phyloP scores from a whole-genome alignment of 1,284 basidiomycete genomes.

The Omphalotus olearius region DNA sequence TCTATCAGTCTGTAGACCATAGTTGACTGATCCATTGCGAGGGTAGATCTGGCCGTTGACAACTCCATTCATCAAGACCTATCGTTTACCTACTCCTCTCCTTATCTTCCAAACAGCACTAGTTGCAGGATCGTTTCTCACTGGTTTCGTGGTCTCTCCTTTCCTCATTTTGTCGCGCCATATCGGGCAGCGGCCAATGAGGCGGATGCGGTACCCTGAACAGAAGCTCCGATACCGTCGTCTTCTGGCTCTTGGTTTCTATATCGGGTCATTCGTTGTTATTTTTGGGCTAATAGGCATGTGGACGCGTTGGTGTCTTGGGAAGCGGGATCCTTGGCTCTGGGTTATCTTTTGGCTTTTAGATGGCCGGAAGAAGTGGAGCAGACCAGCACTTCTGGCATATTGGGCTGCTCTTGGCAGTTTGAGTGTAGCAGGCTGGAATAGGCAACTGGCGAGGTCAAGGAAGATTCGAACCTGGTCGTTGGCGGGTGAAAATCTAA shows the following conservation, averaged over 20 bases:
- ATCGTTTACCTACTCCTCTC: constrained; percentile 89
- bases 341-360: constrained; percentile 79
- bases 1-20: neutral
- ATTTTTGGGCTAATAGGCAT: constrained; percentile 85
- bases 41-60: constrained; percentile 73
- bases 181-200: constrained; percentile 87
- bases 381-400: constrained; percentile 70
- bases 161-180: constrained; percentile 90
- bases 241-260: constrained; percentile 85
- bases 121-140: constrained; percentile 88
- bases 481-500: constrained; percentile 32
- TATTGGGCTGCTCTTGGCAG: constrained; percentile 86
- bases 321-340: constrained; percentile 83
- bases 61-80: constrained; percentile 90
- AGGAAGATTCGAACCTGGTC: constrained; percentile 58
- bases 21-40: constrained; percentile 1
- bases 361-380: constrained; percentile 78
- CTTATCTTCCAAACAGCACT: constrained; percentile 92
- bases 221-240: constrained; percentile 85
- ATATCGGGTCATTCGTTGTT: constrained; percentile 73
- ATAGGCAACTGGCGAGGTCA: constrained; percentile 76
- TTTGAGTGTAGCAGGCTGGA: constrained; percentile 92
- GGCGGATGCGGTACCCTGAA: constrained; percentile 84
- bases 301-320: constrained; percentile 91
- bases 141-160: constrained; percentile 93